Conservation (phyloP, 495 filamentous ascomycete genomes). For the Neurospora sp. region DNA sequence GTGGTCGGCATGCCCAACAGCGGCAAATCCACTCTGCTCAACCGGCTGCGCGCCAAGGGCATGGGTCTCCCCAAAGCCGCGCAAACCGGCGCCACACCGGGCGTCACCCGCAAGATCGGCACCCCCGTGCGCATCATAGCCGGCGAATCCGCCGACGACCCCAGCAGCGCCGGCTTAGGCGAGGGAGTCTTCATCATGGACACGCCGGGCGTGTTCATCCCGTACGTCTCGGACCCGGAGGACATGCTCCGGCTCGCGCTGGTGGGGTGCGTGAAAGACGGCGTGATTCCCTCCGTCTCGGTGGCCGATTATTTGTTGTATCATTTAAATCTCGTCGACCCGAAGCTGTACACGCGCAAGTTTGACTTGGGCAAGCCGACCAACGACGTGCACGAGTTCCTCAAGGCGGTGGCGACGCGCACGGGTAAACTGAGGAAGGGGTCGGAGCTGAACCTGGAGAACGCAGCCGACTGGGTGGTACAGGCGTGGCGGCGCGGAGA, state of each 20-base stretch:
- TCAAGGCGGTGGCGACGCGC: slow-evolving; percentile 56
- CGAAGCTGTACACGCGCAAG: slow-evolving; percentile 42
- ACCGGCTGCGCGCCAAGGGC: slow-evolving; percentile 64
- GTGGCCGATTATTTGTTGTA: slow-evolving; percentile 86
- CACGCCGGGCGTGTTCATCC: slow-evolving; percentile 77
- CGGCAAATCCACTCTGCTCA: slow-evolving; percentile 84
- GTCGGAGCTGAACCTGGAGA: slow-evolving; percentile 59
- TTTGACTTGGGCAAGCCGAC: slow-evolving; percentile 55
- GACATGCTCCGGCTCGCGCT: slow-evolving; percentile 89
- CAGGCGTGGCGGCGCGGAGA: slow-evolving; percentile 72
- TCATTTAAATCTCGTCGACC: slow-evolving; percentile 57
- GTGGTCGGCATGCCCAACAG: slow-evolving; percentile 97
- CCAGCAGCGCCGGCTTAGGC: slow-evolving; percentile 20
- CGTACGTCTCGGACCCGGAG: slow-evolving; percentile 73
- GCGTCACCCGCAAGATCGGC: slow-evolving; percentile 77
- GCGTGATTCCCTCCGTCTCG: slow-evolving; percentile 61
- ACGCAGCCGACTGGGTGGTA: slow-evolving; percentile 72
- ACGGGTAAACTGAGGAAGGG: slow-evolving; percentile 72
- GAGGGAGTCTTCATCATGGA: slow-evolving; percentile 42
- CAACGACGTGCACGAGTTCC: slow-evolving; percentile 64
- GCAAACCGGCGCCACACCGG: slow-evolving; percentile 74
- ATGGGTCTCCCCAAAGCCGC: slow-evolving; percentile 62
- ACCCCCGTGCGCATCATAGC: slow-evolving; percentile 67
- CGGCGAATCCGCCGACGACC: slow-evolving; percentile 9
- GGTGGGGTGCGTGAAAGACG: slow-evolving; percentile 84